A percentile compares a stretch with the other conserved stretches of the same genome.
phyloP scores from a whole-genome alignment of 2,329 filamentous ascomycete species.

The Neocucurbitaria cava region DNA sequence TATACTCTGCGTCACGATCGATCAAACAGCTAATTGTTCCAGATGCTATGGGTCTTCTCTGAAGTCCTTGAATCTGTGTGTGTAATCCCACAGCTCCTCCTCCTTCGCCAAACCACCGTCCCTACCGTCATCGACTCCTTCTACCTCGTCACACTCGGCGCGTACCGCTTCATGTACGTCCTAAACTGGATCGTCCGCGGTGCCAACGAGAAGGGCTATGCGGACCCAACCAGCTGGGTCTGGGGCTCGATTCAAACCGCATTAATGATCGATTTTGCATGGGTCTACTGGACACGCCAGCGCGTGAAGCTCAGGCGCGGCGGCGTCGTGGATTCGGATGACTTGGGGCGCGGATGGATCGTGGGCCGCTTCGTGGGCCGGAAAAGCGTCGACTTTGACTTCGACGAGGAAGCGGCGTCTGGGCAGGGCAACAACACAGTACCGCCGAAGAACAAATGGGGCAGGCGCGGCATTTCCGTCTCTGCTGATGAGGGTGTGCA shows the following conservation, averaged over 20 bases:
- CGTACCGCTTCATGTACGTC: conserved; percentile 88
- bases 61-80: conserved; percentile 91
- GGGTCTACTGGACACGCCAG: conserved; percentile 95
- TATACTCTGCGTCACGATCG: background rate
- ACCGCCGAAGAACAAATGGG: conserved; percentile 59
- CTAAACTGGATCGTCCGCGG: conserved; percentile 85
- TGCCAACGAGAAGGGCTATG: conserved; percentile 62
- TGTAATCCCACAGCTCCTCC: conserved; percentile 87
- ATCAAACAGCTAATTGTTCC: conserved; percentile 3
- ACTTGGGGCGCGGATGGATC: conserved; percentile 84
- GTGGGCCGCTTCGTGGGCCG: conserved; percentile 77
- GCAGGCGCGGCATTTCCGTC: conserved; percentile 64
- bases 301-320: conserved; percentile 91
- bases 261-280: conserved; percentile 91
- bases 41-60: conserved; percentile 88
- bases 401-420: conserved; percentile 61
- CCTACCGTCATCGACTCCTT: conserved; percentile 97
- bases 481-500: conserved; percentile 63
- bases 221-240: conserved; percentile 77
- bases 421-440: conserved; percentile 45
- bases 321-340: conserved; percentile 87
- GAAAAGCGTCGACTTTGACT: conserved; percentile 56
- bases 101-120: conserved; percentile 92
- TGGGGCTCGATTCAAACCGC: conserved; percentile 90
- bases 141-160: conserved; percentile 86